phyloP scores from a whole-genome alignment of 495 filamentous ascomycete genomes.

The Penicillium verhagenii region DNA sequence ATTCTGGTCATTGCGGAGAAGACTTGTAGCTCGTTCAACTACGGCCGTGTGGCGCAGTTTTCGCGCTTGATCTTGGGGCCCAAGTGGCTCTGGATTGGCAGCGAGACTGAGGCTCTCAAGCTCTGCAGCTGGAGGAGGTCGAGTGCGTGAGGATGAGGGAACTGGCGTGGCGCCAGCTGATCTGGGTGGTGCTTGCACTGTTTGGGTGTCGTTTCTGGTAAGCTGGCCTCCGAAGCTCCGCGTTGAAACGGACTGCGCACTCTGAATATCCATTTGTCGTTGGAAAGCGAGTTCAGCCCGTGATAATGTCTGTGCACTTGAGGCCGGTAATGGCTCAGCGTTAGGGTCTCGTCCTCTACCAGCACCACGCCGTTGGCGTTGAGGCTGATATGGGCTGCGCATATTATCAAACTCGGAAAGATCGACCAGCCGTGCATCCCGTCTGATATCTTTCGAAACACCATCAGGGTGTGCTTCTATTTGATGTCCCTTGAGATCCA shows the following conservation, averaged over 20 bases:
- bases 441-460: slow-evolving; percentile 76
- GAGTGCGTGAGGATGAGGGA: slow-evolving; percentile 38
- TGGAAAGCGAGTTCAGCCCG: slow-evolving; percentile 92
- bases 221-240: slow-evolving; percentile 83
- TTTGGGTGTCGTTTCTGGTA: slow-evolving; percentile 52
- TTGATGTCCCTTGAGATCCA: slow-evolving; percentile 90
- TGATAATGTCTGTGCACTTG: slow-evolving; percentile 77
- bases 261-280: slow-evolving; percentile 87
- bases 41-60: slow-evolving; percentile 71
- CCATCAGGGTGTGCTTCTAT: slow-evolving; percentile 73
- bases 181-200: slow-evolving; percentile 43
- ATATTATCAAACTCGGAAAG: slow-evolving; percentile 76
- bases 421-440: slow-evolving; percentile 84
- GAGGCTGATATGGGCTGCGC: slow-evolving; percentile 63
- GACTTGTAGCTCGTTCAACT: slow-evolving; percentile 75
- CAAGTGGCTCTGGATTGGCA: slow-evolving; percentile 37
- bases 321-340: slow-evolving; percentile 71
- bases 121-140: slow-evolving; percentile 42
- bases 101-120: slow-evolving; percentile 38
- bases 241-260: slow-evolving; percentile 71
- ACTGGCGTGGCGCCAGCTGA: slow-evolving; percentile 37
- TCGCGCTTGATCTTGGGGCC: slow-evolving; percentile 76
- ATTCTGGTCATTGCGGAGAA: slow-evolving; percentile 68
- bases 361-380: slow-evolving; percentile 57
- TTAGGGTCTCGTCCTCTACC: slow-evolving; percentile 74